Evolutionary conservation across 345 rosid species (phyloP).

Genomic region (Boechera stricta): DNA sequence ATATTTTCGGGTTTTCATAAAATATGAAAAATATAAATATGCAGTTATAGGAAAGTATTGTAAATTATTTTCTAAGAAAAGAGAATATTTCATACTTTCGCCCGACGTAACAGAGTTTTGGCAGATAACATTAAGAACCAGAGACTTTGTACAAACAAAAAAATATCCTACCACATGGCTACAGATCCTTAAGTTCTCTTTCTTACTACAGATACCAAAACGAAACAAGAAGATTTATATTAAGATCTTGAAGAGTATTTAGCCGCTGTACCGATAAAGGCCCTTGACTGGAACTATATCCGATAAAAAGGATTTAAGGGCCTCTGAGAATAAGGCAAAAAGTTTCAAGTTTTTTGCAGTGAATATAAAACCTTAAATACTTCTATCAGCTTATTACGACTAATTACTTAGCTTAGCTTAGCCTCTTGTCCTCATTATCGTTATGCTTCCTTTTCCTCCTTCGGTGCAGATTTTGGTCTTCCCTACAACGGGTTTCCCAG

Average conservation of each 20-base stretch:
- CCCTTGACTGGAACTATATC: conserved; percentile 33
- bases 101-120: neutral
- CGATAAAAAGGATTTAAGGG: conserved; percentile 32
- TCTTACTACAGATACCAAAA: conserved; percentile 33
- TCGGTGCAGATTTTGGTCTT: conserved; percentile 96
- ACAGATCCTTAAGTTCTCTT: conserved; percentile 15
- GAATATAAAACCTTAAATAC: neutral
- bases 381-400: conserved; percentile 14
- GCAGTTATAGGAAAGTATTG: too few relatives aligned
- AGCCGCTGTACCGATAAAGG: conserved; percentile 40
- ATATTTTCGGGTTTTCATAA: too few relatives aligned
- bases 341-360: conserved; percentile 23
- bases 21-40: too few relatives aligned
- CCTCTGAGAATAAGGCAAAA: conserved; percentile 46
- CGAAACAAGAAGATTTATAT: conserved; percentile 33
- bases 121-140: conserved; percentile 19
- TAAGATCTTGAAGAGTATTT: conserved; percentile 22
- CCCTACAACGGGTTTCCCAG: conserved; percentile 98
- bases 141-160: conserved; percentile 39
- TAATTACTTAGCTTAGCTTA: conserved; percentile 47
- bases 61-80: too few relatives aligned
- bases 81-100: too few relatives aligned
- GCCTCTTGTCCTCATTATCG: conserved; percentile 95
- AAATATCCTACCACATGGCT: conserved; percentile 29
- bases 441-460: conserved; percentile 99